Percentiles rank a stretch among this genome's conserved stretches.
phyloP scores from a whole-genome alignment of 805 yeast genomes.

The Candida vaughaniae region DNA sequence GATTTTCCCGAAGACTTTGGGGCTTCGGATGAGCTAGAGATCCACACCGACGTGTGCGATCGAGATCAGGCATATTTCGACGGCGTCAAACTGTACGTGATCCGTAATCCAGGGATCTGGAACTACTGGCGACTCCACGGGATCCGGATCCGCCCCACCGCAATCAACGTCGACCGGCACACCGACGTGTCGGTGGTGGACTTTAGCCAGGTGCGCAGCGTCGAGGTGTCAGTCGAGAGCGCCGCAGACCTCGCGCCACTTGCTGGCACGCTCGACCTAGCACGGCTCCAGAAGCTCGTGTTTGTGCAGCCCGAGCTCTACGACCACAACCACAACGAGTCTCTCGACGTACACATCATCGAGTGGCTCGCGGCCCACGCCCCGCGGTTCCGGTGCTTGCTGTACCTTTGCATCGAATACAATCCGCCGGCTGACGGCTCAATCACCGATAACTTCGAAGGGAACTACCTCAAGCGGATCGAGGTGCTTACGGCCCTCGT shows the following conservation, averaged over 20 bases:
- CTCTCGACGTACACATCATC: constrained; percentile 43
- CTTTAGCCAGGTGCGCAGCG: constrained; percentile 2
- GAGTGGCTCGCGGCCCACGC: constrained; percentile 2
- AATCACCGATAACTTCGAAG: constrained; percentile 67
- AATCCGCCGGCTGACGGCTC: constrained; percentile 57
- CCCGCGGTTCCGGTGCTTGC: constrained; percentile 18
- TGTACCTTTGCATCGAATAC: constrained; percentile 53
- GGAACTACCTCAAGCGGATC: constrained; percentile 63
- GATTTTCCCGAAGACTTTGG: constrained; percentile 17
- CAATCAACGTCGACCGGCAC: constrained; percentile 6
- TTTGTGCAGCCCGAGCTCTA: constrained; percentile 8
- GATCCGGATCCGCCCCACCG: constrained; percentile 4
- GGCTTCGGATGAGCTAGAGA: constrained; percentile 9
- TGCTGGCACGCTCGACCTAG: constrained; percentile 1
- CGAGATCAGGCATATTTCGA: constrained; percentile 1
- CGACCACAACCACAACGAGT: constrained; percentile 29
- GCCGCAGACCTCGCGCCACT: background rate
- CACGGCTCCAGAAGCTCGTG: constrained; percentile 9
- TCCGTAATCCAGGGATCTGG: constrained; percentile 2
- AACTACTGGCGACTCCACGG: background rate
- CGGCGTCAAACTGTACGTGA: background rate
- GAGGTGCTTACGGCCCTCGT: constrained; percentile 41
- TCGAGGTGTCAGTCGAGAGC: constrained; percentile 4
- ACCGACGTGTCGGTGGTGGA: constrained; percentile 6
- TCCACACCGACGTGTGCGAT: constrained; percentile 5